Percentiles rank a stretch among this genome's conserved stretches.
Evolutionary conservation across 148 eudicot genomes (phyloP).

Genomic region (Camellia granthamiana): DNA sequence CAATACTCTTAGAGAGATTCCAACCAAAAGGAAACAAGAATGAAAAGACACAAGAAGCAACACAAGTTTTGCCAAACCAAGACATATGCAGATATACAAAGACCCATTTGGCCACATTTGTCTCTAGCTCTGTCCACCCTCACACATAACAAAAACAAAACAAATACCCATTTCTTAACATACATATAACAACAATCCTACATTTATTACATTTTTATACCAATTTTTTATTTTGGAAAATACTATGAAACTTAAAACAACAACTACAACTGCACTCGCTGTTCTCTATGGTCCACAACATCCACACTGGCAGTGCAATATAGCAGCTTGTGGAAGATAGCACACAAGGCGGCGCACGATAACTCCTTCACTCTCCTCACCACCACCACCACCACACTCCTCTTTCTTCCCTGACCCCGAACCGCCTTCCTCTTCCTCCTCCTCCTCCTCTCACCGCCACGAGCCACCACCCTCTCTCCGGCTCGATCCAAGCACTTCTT

Average conservation of each 20-base stretch:
- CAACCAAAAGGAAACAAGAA: neutral
- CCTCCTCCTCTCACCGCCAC: neutral
- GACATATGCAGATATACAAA: too few species aligned
- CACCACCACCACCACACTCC: neutral
- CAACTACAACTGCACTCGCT: neutral
- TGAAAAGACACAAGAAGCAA: neutral
- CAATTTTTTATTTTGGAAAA: too few species aligned
- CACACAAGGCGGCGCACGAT: conserved; percentile 27
- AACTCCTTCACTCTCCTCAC: conserved; percentile 24
- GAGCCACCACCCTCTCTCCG: conserved; percentile 22
- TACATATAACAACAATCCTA: too few species aligned
- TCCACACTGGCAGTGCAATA: conserved; percentile 40
- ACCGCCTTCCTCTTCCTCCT: conserved; percentile 4
- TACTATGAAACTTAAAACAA: neutral
- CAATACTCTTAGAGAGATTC: neutral
- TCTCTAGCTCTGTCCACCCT: too few species aligned
- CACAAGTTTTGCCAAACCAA: neutral
- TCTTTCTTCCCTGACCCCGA: neutral
- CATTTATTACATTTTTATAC: too few species aligned
- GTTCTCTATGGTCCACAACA: conserved; percentile 19
- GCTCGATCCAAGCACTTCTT: conserved; percentile 38
- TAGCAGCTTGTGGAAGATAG: conserved; percentile 33
- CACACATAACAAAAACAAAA: too few species aligned
- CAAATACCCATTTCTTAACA: too few species aligned
- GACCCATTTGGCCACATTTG: too few species aligned